Evolutionary conservation across 176 grass and related monocot genomes (phyloP), one percentile per base, ranked within the genome.

Genomic region (Puya raimondii): DNA sequence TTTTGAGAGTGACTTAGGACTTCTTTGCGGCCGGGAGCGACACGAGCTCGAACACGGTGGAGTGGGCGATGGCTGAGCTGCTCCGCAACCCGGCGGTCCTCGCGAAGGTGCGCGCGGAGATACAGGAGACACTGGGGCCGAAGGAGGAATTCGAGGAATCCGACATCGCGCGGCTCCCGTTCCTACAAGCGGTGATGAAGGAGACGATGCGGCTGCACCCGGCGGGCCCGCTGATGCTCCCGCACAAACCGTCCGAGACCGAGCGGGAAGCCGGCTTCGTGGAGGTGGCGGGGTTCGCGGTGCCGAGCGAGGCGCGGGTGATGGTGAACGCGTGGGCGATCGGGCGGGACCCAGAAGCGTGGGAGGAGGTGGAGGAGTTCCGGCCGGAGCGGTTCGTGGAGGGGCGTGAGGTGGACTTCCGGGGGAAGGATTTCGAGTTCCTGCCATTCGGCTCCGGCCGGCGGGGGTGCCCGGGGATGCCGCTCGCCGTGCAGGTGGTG

Each of bases 131-230:
- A 8, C 64, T 96, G 4, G 81, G 77, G 63, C 1, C 71, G 70
- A 52, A 76, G 9, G 23, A 66, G 14, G 16, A 12, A 79, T 72
- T 85, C 27, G 0, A 56, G 2, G 25, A 26, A 26, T 26, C 25
- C 25, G 25, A 26, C 25, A 26, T 26, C 25, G 25, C 25, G 25
- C 25, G 78, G 12, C 77, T 92, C 27, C 72, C 76, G 0, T 92
- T 85, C 42, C 85, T 88, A n/a, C 76, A 84, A 17, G 76, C 82
- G 23, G 82, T 88, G 68, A 51, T 85, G 22, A 92, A 85, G 74
- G 89, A 92, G 49, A 74, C 70, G 7, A 80, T 93, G 85, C 78
- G 90, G 49, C 48, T 93, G 12, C 77, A 89, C 76, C 80, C 86
- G 13, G 50, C 86, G 72, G 81, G 80, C 64, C 86, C 83, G 48